These are phyloP conservation scores for Rubroboletus pulcherrimus DNA, from an alignment of 768 basidiomycete species.

Conservation along the genomic window DNA sequence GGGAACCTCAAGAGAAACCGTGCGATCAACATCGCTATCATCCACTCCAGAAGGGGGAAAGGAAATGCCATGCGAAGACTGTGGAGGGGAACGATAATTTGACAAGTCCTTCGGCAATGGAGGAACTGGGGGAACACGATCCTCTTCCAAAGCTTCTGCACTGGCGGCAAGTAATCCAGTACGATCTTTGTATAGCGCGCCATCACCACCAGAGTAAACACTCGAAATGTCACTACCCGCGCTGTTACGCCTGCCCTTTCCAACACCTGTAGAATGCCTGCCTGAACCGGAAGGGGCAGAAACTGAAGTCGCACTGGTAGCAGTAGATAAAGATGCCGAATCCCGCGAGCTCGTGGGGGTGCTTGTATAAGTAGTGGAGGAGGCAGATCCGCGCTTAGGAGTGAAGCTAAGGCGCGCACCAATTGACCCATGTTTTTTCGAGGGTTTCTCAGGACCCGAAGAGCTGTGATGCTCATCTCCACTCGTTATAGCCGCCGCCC, in stretches of 20 bases:
- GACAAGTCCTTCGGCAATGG: conserved; percentile 88
- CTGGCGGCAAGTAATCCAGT: conserved; percentile 56
- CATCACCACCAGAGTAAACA: conserved; percentile 62
- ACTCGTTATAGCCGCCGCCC: conserved; percentile 42
- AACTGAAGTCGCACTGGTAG: conserved; percentile 74
- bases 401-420: conserved; percentile 70
- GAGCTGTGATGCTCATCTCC: conserved; percentile 55
- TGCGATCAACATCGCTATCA: conserved; percentile 46
- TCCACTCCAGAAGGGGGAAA: conserved; percentile 47
- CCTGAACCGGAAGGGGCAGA: conserved; percentile 59
- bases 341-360: conserved; percentile 84
- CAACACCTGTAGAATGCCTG: conserved; percentile 60
- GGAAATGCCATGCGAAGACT: conserved; percentile 50
- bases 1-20: conserved; percentile 52
- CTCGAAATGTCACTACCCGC: conserved; percentile 83
- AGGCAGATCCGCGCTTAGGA: conserved; percentile 85
- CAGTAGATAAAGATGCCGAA: conserved; percentile 76
- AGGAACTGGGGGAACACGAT: conserved; percentile 85
- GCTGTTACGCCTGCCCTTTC: conserved; percentile 71
- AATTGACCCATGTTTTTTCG: conserved; percentile 57
- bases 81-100: conserved; percentile 67
- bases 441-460: conserved; percentile 55
- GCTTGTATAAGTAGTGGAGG: conserved; percentile 81
- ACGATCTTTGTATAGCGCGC: conserved; percentile 61
- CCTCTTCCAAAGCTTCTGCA: conserved; percentile 58